Percentiles rank a stretch among this genome's conserved stretches.
Evolutionary conservation across 2,329 filamentous ascomycete species (phyloP).

Genomic region (Cadophora sp.): DNA sequence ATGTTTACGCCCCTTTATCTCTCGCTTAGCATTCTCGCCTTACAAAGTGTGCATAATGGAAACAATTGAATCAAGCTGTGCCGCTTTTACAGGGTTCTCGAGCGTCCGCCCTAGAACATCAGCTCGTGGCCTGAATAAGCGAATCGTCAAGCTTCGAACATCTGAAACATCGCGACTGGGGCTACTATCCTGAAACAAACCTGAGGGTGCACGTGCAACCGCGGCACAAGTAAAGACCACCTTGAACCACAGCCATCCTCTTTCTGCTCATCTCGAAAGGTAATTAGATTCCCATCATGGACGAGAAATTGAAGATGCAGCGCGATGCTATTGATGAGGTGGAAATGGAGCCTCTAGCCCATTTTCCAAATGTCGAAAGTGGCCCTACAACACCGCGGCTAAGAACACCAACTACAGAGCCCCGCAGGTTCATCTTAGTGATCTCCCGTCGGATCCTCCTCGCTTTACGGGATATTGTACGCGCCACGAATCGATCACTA

Average conservation of each 20-base stretch:
- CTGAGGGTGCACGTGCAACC: constrained; percentile 13
- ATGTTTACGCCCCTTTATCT: background rate
- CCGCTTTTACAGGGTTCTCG: background rate
- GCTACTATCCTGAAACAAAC: constrained; percentile 10
- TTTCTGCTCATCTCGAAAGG: background rate
- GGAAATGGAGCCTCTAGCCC: constrained; percentile 15
- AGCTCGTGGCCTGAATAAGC: background rate
- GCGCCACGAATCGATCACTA: constrained; percentile 3
- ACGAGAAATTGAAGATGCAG: constrained; percentile 17
- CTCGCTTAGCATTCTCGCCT: background rate
- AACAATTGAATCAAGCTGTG: background rate
- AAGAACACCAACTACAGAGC: background rate
- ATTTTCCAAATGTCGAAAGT: constrained; percentile 4
- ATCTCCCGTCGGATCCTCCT: constrained; percentile 7
- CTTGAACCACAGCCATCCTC: too few species aligned
- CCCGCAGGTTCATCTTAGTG: background rate
- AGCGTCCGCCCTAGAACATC: background rate
- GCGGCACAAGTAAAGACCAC: too few species aligned
- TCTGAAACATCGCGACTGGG: constrained; percentile 12
- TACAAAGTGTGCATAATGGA: background rate
- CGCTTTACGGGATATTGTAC: constrained; percentile 9
- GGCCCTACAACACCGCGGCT: background rate
- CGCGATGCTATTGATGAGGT: constrained; percentile 10
- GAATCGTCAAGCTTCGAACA: background rate
- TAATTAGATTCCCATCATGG: background rate